phyloP scores from a whole-genome alignment of 306 rosid genomes.

The Rubus parviflorus region DNA sequence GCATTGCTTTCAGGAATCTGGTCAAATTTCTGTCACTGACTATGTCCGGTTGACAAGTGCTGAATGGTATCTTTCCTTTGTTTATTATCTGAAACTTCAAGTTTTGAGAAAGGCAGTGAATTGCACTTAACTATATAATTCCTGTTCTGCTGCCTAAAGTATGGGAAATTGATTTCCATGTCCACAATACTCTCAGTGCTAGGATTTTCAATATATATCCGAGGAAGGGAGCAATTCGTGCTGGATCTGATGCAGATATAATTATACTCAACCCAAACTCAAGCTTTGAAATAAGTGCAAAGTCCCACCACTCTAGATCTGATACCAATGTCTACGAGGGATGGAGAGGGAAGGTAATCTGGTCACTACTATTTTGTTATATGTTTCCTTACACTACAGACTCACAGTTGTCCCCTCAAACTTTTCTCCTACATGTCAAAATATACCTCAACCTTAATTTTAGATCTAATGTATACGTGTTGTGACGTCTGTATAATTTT shows the following conservation, averaged over 20 bases:
- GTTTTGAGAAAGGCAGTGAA: conserved; percentile 15
- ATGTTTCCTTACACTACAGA: neutral
- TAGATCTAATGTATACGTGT: neutral
- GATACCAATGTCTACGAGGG: conserved; percentile 92
- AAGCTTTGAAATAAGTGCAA: conserved; percentile 69
- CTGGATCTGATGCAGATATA: conserved; percentile 96
- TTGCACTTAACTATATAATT: neutral
- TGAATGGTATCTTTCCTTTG: conserved; percentile 59
- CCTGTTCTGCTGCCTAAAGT: conserved; percentile 20
- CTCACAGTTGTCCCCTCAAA: neutral
- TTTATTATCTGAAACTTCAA: conserved; percentile 6
- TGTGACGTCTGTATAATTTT: neutral
- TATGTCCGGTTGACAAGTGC: conserved; percentile 84
- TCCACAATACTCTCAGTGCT: conserved; percentile 56
- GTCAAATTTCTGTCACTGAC: conserved; percentile 80
- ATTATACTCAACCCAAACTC: conserved; percentile 88
- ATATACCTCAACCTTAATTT: neutral
- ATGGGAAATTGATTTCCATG: conserved; percentile 7
- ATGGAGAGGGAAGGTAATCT: conserved; percentile 80
- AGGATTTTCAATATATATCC: conserved; percentile 93
- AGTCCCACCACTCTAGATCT: conserved; percentile 77
- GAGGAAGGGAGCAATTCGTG: conserved; percentile 67
- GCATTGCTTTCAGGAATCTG: conserved; percentile 65
- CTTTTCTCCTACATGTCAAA: neutral
- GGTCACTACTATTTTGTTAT: neutral